A percentile compares a stretch with the other conserved stretches of the same genome.
Evolutionary conservation across 345 rosid species (phyloP).

Genomic region (Ailanthus altissimus): DNA sequence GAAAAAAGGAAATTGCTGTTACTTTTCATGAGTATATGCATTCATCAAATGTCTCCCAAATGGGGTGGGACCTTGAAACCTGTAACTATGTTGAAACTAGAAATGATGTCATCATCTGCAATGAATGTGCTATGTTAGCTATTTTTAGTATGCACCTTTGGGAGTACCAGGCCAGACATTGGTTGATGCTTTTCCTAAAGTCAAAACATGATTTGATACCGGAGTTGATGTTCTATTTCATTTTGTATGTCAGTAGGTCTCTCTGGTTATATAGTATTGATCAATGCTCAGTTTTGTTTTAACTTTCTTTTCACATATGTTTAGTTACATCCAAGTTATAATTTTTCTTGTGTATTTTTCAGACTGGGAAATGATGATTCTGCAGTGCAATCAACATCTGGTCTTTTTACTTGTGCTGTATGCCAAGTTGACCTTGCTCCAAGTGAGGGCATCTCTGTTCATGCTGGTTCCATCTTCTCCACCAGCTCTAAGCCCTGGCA

Average conservation of each 20-base stretch:
- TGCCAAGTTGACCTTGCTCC: slow-evolving; percentile 84
- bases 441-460: slow-evolving; percentile 78
- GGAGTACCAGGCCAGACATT: no score
- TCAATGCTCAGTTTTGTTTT: not conserved
- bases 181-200: no score
- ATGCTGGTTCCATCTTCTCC: slow-evolving; percentile 77
- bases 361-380: slow-evolving; percentile 64
- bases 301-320: not conserved
- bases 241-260: not conserved
- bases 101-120: not conserved
- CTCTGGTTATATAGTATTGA: not conserved
- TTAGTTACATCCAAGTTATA: not conserved
- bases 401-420: slow-evolving; percentile 75
- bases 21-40: not conserved
- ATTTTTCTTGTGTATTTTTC: slow-evolving; percentile 23
- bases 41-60: not conserved
- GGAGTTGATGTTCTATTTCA: not conserved
- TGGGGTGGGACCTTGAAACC: not conserved
- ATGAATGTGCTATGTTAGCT: not conserved
- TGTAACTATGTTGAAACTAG: not conserved
- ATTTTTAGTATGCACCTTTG: no score
- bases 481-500: slow-evolving; percentile 80
- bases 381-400: slow-evolving; percentile 44
- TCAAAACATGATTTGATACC: not conserved
- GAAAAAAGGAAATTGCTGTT: not conserved